Percentiles rank a stretch among this genome's conserved stretches.
Conservation (phyloP, 139 green algal species). For the Chlamydomonas asymmetrica region DNA sequence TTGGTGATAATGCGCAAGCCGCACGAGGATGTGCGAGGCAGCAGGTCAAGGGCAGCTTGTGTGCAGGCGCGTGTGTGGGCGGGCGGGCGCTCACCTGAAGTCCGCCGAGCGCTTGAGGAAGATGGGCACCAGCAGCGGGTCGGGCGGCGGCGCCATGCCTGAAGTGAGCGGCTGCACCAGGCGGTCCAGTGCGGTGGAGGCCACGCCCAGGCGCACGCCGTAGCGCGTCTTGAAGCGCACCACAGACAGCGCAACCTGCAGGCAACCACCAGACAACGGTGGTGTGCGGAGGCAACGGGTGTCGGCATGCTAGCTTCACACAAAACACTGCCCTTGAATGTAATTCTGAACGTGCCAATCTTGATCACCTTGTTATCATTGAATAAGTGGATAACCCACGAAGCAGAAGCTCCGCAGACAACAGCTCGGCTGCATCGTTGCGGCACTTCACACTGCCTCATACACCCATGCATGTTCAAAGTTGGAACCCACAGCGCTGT, state of each 20-base stretch:
- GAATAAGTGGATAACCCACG: too few species aligned
- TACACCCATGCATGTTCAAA: too few species aligned
- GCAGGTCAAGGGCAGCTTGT: background rate
- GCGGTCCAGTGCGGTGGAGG: conserved; percentile 79
- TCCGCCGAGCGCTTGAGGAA: conserved; percentile 39
- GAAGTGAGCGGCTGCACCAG: conserved; percentile 23
- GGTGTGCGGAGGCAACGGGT: too few species aligned
- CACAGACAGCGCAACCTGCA: conserved; percentile 76
- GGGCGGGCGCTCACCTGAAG: conserved; percentile 21
- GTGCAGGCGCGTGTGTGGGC: background rate
- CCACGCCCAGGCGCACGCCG: conserved; percentile 67
- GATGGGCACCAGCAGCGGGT: conserved; percentile 25
- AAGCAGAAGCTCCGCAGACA: too few species aligned
- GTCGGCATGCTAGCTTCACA: too few species aligned
- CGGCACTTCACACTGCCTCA: too few species aligned
- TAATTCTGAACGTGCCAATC: too few species aligned
- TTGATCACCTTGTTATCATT: too few species aligned
- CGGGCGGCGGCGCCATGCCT: background rate
- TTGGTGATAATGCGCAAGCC: too few species aligned
- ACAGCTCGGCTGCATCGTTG: too few species aligned
- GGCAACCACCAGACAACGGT: background rate
- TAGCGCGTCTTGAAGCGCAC: conserved; percentile 67
- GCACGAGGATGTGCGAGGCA: too few species aligned
- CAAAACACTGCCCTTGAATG: too few species aligned
- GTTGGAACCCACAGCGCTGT: background rate